Evolutionary conservation across 805 yeast species (phyloP), one percentile per base, ranked within the genome.

Genomic region (Saccharomycopsis vini): DNA sequence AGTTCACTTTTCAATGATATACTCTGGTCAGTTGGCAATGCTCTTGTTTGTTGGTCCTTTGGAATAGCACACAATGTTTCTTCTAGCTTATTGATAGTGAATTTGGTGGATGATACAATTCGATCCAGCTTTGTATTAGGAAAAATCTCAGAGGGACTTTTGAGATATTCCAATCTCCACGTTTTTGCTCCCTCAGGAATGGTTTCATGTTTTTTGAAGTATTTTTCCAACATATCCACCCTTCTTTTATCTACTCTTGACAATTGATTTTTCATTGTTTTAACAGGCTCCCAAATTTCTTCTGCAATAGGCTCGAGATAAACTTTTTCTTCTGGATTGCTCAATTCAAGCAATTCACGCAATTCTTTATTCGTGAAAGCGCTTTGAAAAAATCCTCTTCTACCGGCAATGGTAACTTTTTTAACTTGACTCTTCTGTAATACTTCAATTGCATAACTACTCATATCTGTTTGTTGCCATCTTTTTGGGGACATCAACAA

Each of bases 341-440:
- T 68, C 44, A 87, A 60, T 42, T 79, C 82, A 56, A 89, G 65
- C 30, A 90, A 63, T 57, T 92, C 97, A 56, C 97, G 71, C 20
- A 90, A 70, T 60, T 92, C 98, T 58, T 88, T 90, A 52, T 85
- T 90, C 3, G 97, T 82, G 59, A 89, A 92, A 21, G 95, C 92
- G 36, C 92, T 78, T 52, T 88, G 89, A 36, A 80, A 59, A 19
- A 87, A 66, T 2, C 96, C 97, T 56, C 97, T 71, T 53, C 98
- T 73, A 2, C 89, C 98, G 38, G 84, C 80, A 18, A 92, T 73
- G 38, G 73, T 72, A 13, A 92, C 84, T 4, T 69, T 67, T 47
- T 73, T 63, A n/a, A 92, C 79, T 0, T 60, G 66, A 39, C 83
- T 75, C 5, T 57, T 55, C 30, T 61, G 55, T 40, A 92, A 62